Conservation (phyloP, 2,329 filamentous ascomycete genomes). For the Endoconidiophora laricicola region DNA sequence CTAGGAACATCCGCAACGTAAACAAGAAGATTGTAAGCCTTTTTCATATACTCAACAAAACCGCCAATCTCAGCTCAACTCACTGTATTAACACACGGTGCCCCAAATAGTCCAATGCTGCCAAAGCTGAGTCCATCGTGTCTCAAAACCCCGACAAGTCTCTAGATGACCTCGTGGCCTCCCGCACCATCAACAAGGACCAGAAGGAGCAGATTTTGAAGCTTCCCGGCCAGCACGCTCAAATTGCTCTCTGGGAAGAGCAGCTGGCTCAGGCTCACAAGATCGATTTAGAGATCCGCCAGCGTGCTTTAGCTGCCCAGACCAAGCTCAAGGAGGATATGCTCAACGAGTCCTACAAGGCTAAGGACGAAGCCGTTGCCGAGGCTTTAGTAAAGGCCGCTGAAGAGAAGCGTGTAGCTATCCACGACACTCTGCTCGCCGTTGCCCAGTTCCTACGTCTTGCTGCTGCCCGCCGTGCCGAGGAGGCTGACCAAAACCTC, state of each 20-base stretch:
- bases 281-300: constrained; percentile 55
- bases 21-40: constrained; percentile 78
- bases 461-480: constrained; percentile 57
- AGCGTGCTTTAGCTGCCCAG: constrained; percentile 40
- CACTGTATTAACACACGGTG: not conserved
- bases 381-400: constrained; percentile 33
- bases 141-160: constrained; percentile 52
- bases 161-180: constrained; percentile 54
- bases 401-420: constrained; percentile 18
- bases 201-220: constrained; percentile 63
- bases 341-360: constrained; percentile 33
- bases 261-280: constrained; percentile 60
- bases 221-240: constrained; percentile 54
- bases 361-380: constrained; percentile 35
- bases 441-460: constrained; percentile 68
- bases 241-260: constrained; percentile 55
- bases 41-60: no score
- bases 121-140: constrained; percentile 55
- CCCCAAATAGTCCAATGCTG: constrained; percentile 41
- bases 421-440: constrained; percentile 49
- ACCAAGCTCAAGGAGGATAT: constrained; percentile 42
- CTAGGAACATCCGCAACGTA: constrained; percentile 74
- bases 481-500: constrained; percentile 44
- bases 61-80: constrained; percentile 8
- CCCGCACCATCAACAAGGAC: constrained; percentile 63